Evolutionary conservation across 495 filamentous ascomycete genomes (phyloP).

Genomic region (Rhypophila decipiens): DNA sequence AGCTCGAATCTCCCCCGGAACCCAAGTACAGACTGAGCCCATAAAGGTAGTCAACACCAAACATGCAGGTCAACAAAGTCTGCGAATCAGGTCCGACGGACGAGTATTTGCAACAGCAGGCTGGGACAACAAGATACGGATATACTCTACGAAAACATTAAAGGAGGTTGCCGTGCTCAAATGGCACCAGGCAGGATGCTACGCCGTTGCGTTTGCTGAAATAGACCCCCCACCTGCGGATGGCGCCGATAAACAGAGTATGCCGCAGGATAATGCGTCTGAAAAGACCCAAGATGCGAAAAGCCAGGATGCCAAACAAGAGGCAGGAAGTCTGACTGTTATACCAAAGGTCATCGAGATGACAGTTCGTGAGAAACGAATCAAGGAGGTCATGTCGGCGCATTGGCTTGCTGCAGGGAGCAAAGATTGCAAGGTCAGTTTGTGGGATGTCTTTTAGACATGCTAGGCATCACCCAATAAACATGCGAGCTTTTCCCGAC

Average conservation of each 20-base stretch:
- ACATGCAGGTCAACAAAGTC: slow-evolving; percentile 81
- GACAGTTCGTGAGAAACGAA: slow-evolving; percentile 57
- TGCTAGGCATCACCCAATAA: no score
- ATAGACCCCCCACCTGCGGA: slow-evolving; percentile 12
- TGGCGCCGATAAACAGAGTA: not conserved
- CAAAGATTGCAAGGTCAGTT: slow-evolving; percentile 91
- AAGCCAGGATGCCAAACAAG: not conserved
- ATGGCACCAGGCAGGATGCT: slow-evolving; percentile 90
- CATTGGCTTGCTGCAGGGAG: slow-evolving; percentile 90
- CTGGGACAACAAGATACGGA: slow-evolving; percentile 76
- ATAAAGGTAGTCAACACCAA: slow-evolving; percentile 64
- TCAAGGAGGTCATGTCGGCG: slow-evolving; percentile 56
- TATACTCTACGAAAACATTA: slow-evolving; percentile 77
- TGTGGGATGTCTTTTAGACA: slow-evolving; percentile 81
- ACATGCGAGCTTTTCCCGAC: no score
- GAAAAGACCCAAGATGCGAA: not conserved
- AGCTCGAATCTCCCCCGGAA: no score
- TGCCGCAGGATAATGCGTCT: not conserved
- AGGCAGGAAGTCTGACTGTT: not conserved
- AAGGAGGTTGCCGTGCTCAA: slow-evolving; percentile 89
- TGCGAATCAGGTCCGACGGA: slow-evolving; percentile 72
- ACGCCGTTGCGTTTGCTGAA: slow-evolving; percentile 72
- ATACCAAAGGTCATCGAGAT: slow-evolving; percentile 26
- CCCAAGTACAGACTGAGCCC: slow-evolving; percentile 27
- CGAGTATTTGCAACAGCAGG: slow-evolving; percentile 86